Percentiles rank a stretch among this genome's conserved stretches.
Evolutionary conservation across 2,329 filamentous ascomycete genomes (phyloP).

Genomic region (Xenoacremonium recifei): DNA sequence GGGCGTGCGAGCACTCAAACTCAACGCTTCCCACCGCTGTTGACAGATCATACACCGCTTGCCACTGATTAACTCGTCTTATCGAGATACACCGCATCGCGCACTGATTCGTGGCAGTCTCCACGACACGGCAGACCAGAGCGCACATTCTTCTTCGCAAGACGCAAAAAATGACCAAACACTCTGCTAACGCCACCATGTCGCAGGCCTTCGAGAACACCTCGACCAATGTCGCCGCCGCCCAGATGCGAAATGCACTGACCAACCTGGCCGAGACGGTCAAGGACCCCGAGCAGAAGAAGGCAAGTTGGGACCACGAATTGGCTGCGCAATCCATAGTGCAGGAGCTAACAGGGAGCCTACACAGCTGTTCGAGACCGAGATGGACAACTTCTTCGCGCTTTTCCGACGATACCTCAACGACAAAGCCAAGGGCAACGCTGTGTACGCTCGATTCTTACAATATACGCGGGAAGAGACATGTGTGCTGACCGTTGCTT

Average conservation of each 20-base stretch:
- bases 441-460: conserved; percentile 56
- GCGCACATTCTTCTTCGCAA: too few species aligned
- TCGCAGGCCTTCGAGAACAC: conserved; percentile 96
- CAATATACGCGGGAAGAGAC: background rate
- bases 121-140: too few species aligned
- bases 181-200: conserved; percentile 26
- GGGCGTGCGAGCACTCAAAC: too few species aligned
- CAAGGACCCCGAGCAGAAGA: conserved; percentile 75
- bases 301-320: conserved; percentile 72
- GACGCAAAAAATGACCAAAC: too few species aligned
- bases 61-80: too few species aligned
- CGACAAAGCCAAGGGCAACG: conserved; percentile 97
- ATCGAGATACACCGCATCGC: too few species aligned
- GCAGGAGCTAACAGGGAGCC: conserved; percentile 5
- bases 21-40: too few species aligned
- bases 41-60: too few species aligned
- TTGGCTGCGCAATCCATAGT: background rate
- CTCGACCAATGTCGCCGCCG: conserved; percentile 94
- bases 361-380: conserved; percentile 84
- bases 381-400: conserved; percentile 99
- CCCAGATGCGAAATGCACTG: conserved; percentile 97
- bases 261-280: conserved; percentile 91
- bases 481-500: conserved; percentile 25
- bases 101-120: too few species aligned
- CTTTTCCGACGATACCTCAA: conserved; percentile 98